These are phyloP conservation scores for Neurospora sp. DNA, from an alignment of 495 filamentous ascomycete species.

Conservation along the genomic window DNA sequence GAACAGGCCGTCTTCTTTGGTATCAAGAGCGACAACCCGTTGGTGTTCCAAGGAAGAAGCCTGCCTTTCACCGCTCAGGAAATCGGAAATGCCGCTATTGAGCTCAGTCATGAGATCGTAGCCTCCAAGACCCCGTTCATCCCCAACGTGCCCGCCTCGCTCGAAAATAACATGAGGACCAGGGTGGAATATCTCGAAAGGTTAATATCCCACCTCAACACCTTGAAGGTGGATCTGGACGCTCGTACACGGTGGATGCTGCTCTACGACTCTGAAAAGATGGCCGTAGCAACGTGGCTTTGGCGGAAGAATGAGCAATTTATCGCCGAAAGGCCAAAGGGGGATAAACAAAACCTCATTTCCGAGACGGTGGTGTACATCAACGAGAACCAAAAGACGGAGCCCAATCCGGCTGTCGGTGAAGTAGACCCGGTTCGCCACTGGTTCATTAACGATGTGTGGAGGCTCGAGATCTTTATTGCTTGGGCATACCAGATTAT, in stretches of 20 bases:
- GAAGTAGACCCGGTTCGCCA: conserved; percentile 65
- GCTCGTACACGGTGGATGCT: conserved; percentile 63
- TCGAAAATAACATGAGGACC: conserved; percentile 68
- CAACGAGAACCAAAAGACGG: conserved; percentile 58
- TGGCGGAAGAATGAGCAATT: conserved; percentile 67
- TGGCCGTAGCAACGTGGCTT: conserved; percentile 69
- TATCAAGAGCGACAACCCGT: conserved; percentile 62
- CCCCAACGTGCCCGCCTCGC: conserved; percentile 54
- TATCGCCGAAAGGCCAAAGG: conserved; percentile 30
- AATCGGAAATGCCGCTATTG: conserved; percentile 65
- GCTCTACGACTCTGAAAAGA: conserved; percentile 82
- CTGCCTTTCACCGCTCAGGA: conserved; percentile 55
- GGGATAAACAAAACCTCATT: conserved; percentile 47
- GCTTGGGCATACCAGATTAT: conserved; percentile 66
- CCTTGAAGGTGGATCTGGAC: conserved; percentile 44
- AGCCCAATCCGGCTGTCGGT: conserved; percentile 42
- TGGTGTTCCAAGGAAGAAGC: conserved; percentile 61
- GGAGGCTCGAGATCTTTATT: conserved; percentile 61
- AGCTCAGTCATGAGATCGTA: conserved; percentile 74
- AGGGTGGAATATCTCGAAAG: conserved; percentile 59
- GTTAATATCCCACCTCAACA: conserved; percentile 57
- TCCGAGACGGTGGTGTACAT: conserved; percentile 59
- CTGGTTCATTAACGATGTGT: conserved; percentile 73
- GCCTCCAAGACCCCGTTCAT: conserved; percentile 64
- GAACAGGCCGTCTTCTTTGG: conserved; percentile 94